Evolutionary conservation across 1,284 basidiomycete genomes (phyloP).

Genomic region (Tetrapyrgos nigripes): DNA sequence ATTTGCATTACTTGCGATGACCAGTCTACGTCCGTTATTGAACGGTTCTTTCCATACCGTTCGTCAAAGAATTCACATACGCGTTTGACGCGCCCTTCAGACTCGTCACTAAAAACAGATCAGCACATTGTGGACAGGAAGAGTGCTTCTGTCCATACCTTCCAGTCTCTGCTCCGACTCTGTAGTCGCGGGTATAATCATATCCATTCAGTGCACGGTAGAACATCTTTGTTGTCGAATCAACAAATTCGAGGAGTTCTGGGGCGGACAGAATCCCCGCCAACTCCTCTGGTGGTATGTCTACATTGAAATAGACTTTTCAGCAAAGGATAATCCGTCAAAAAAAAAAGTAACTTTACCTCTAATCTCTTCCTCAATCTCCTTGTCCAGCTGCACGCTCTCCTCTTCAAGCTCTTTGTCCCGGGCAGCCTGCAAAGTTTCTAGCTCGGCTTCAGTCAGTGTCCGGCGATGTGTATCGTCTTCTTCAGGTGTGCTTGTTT

Average conservation of each 20-base stretch:
- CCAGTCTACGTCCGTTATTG: constrained; percentile 97
- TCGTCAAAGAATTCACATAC: constrained; percentile 92
- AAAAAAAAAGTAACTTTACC: constrained; percentile 45
- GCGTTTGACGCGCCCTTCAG: constrained; percentile 87
- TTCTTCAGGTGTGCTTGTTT: constrained; percentile 54
- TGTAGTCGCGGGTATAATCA: constrained; percentile 97
- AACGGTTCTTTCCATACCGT: constrained; percentile 87
- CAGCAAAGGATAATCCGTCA: constrained; percentile 1
- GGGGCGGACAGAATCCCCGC: constrained; percentile 82
- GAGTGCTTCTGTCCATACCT: constrained; percentile 52
- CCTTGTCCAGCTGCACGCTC: constrained; percentile 77
- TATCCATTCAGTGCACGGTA: constrained; percentile 98
- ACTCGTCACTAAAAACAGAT: constrained; percentile 72
- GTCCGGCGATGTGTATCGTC: constrained; percentile 79
- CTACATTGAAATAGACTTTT: constrained; percentile 43
- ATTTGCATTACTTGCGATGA: constrained; percentile 79
- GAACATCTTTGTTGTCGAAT: constrained; percentile 94
- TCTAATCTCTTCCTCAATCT: constrained; percentile 84
- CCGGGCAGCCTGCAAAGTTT: constrained; percentile 71
- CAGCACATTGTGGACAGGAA: constrained; percentile 9
- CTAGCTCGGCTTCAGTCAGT: constrained; percentile 65
- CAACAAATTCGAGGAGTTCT: constrained; percentile 93
- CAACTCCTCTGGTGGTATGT: constrained; percentile 86
- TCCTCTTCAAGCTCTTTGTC: constrained; percentile 86
- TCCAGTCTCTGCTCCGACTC: constrained; percentile 79